Evolutionary conservation across 345 rosid genomes (phyloP).

Genomic region (Angophora floribunda): DNA sequence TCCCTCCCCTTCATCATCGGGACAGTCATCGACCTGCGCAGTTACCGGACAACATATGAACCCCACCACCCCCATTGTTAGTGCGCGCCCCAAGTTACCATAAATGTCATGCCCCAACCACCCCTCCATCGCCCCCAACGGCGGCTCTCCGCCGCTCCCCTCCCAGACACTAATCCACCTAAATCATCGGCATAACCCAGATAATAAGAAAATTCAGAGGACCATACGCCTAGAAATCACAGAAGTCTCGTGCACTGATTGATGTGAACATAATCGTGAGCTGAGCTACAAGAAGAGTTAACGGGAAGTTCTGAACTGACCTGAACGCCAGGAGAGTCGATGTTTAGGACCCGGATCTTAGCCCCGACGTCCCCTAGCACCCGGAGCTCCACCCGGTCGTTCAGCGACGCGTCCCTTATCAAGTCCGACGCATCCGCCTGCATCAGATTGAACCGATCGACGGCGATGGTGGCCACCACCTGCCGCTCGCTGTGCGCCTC

Average conservation of each 20-base stretch:
- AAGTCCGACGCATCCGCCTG: constrained; percentile 75
- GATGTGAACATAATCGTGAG: neutral
- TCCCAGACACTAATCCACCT: neutral
- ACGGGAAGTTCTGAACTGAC: constrained; percentile 10
- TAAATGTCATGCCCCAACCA: neutral
- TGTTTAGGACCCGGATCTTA: constrained; percentile 80
- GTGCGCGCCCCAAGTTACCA: neutral
- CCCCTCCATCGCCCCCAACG: neutral
- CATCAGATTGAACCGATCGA: constrained; percentile 75
- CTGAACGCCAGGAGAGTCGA: constrained; percentile 98
- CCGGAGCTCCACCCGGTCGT: constrained; percentile 76
- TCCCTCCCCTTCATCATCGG: neutral
- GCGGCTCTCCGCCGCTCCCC: neutral
- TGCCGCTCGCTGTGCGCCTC: constrained; percentile 68
- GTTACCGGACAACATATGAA: neutral
- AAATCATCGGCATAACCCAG: neutral
- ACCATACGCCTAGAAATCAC: neutral
- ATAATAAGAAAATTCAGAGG: neutral
- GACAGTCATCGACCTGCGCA: neutral
- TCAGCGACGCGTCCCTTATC: constrained; percentile 74
- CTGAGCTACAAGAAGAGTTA: neutral
- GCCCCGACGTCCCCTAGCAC: constrained; percentile 85
- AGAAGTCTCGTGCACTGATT: neutral
- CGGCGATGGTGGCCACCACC: constrained; percentile 73
- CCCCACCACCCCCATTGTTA: neutral